Conservation (phyloP, 768 basidiomycete species). For the Tricholomella constricta region DNA sequence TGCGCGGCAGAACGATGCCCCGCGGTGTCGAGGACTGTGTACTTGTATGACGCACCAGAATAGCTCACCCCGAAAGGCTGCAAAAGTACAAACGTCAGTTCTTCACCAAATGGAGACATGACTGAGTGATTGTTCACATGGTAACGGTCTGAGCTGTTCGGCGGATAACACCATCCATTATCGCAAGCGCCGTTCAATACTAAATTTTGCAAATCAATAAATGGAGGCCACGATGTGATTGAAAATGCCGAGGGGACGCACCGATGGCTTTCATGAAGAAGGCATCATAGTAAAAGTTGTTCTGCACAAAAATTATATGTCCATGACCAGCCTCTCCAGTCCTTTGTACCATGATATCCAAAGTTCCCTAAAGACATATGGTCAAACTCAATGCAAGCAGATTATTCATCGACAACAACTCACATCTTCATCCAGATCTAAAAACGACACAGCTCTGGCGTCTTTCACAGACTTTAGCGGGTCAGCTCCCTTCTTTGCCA, state of each 20-base stretch:
- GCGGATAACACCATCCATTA: constrained; percentile 71
- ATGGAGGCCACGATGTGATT: not conserved
- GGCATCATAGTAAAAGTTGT: constrained; percentile 97
- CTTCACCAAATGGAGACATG: constrained; percentile 2
- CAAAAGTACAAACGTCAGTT: constrained; percentile 3
- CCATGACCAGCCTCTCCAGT: constrained; percentile 66
- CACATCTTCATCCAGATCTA: constrained; percentile 97
- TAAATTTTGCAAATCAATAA: constrained; percentile 29
- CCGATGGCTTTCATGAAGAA: constrained; percentile 98
- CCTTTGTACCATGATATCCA: constrained; percentile 92
- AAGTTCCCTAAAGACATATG: constrained; percentile 59
- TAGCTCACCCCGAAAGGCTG: constrained; percentile 95
- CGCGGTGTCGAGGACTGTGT: constrained; percentile 90
- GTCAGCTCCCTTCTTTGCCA: constrained; percentile 55
- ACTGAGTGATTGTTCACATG: constrained; percentile 54
- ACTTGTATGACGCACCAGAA: constrained; percentile 95
- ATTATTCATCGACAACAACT: constrained; percentile 30
- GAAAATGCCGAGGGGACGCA: constrained; percentile 34
- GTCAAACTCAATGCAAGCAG: not conserved
- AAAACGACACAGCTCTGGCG: constrained; percentile 73
- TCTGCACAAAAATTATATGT: constrained; percentile 82
- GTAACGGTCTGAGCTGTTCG: constrained; percentile 64
- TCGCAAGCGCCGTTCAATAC: constrained; percentile 93
- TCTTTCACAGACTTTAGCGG: constrained; percentile 70
- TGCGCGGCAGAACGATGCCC: constrained; percentile 90